Base-by-base conservation (phyloP, 2,329 filamentous ascomycete genomes). In the Aspergillus fischeri region DNA sequence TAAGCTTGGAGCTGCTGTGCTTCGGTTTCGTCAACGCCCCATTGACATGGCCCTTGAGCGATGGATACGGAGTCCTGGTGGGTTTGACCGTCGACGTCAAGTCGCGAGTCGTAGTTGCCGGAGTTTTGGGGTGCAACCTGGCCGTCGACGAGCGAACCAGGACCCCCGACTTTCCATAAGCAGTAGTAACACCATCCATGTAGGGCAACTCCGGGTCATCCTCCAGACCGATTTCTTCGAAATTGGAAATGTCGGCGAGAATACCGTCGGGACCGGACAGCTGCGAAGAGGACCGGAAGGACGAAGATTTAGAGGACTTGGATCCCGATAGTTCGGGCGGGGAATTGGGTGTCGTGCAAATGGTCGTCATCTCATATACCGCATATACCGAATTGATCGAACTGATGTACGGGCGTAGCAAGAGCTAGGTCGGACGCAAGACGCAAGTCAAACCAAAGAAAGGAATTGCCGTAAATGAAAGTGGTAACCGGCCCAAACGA, bases 221-320 rank as follows among this genome's bases (percentile, higher is more conserved):
- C 59, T 92, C 88, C 29, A 97, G 84, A 11, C 89, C 91, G 71
- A 97, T 96, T 63, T 97, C 93, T 73, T 97, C 93, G 67, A 97
- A 97, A 72, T 97, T 87, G 62, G 86, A 86, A 57, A 88, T 84
- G 69, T 96, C 90, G 53, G 86, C 82, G 49, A 90, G 78, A 52
- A 86, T 82, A 64, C 82, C 84, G 68, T 87, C 86, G 27, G 77
- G 74, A 65, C 90, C 89, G 67, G 91, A 88, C 67, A 85, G 78
- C 53, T 87, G 88, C 60, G 84, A 86, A 56, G 89, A 87, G 41
- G 92, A 96, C 65, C 88, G 88, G 68, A 93, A 89, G 51, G 91
- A 96, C 4, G 91, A 95, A 28, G 91, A 92, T 75, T 94, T 95
- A 63, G 91, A 96, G 61, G 91, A 94, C 75, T 93, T 95, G 59